A percentile compares a stretch with the other conserved stretches of the same genome.
phyloP scores from a whole-genome alignment of 2,329 filamentous ascomycete genomes.

The Ceratocystis smalleyi region DNA sequence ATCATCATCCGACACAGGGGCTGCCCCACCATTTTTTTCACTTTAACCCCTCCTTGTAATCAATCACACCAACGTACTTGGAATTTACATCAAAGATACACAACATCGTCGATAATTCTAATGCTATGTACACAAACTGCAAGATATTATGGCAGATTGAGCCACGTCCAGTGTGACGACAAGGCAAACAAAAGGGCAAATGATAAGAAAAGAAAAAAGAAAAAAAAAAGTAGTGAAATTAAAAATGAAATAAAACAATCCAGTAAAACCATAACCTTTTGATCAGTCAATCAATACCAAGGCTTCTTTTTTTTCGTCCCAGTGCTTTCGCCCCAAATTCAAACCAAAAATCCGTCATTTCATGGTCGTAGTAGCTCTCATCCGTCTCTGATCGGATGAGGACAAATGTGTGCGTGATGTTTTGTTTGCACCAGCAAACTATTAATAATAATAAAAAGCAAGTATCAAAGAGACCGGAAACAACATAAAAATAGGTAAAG shows the following conservation, averaged over 20 bases:
- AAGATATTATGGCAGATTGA: too few relatives aligned
- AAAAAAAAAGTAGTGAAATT: not conserved
- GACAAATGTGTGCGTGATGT: not conserved
- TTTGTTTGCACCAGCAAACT: not conserved
- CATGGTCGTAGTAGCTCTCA: not conserved
- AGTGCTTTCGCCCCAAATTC: not conserved
- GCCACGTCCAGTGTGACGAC: too few relatives aligned
- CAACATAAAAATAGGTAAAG: not conserved
- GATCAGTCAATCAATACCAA: not conserved
- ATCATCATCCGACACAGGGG: not conserved
- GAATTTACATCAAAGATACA: not conserved
- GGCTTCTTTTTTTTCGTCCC: not conserved
- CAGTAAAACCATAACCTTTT: not conserved
- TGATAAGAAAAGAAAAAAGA: not conserved
- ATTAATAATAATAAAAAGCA: not conserved
- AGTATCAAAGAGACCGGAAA: not conserved
- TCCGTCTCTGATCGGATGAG: not conserved
- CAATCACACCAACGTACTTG: not conserved
- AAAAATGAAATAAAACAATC: not conserved
- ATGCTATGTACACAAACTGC: not conserved
- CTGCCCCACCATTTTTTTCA: not conserved
- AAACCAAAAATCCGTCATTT: not conserved
- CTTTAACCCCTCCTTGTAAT: not conserved
- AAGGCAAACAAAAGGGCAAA: not conserved
- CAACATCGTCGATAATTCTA: not conserved